Conservation (phyloP, 306 rosid species). For the Rosa persica region DNA sequence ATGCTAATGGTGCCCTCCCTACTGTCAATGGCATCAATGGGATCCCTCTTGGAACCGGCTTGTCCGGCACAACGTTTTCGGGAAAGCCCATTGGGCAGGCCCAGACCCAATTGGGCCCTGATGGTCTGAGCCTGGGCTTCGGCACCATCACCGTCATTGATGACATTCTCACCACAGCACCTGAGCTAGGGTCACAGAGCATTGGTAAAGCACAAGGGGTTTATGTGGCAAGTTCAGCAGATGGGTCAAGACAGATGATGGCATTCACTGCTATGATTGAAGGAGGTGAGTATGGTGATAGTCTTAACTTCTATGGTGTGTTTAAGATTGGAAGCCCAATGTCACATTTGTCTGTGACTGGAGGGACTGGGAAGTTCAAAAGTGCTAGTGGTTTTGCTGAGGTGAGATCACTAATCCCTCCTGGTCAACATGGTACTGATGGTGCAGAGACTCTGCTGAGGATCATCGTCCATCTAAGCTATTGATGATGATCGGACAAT, state of each 20-base stretch:
- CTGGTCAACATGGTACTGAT: slow-evolving; percentile 66
- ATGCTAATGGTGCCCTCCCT: slow-evolving; percentile 76
- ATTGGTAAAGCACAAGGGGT: slow-evolving; percentile 78
- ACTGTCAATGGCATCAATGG: slow-evolving; percentile 70
- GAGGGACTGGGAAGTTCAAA: slow-evolving; percentile 89
- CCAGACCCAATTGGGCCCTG: slow-evolving; percentile 54
- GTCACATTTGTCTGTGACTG: slow-evolving; percentile 67
- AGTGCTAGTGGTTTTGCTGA: slow-evolving; percentile 74
- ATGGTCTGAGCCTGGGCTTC: slow-evolving; percentile 75
- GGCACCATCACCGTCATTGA: slow-evolving; percentile 86
- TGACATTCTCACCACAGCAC: slow-evolving; percentile 62
- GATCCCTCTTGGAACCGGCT: slow-evolving; percentile 67
- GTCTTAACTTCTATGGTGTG: slow-evolving; percentile 71
- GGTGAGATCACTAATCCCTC: slow-evolving; percentile 65
- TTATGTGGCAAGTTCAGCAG: slow-evolving; percentile 84
- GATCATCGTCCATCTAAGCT: slow-evolving; percentile 53
- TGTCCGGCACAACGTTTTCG: slow-evolving; percentile 59
- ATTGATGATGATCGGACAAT: slow-evolving; percentile 25
- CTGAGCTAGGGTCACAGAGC: slow-evolving; percentile 70
- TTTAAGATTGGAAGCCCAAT: slow-evolving; percentile 72
- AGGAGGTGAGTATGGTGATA: slow-evolving; percentile 93
- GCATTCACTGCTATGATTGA: slow-evolving; percentile 76
- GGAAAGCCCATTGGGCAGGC: slow-evolving; percentile 40
- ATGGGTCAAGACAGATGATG: slow-evolving; percentile 83
- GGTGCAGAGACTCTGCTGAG: slow-evolving; percentile 88